A percentile compares a stretch with the other conserved stretches of the same genome.
Evolutionary conservation across 495 filamentous ascomycete genomes (phyloP).

Genomic region (Glonium stellatum): DNA sequence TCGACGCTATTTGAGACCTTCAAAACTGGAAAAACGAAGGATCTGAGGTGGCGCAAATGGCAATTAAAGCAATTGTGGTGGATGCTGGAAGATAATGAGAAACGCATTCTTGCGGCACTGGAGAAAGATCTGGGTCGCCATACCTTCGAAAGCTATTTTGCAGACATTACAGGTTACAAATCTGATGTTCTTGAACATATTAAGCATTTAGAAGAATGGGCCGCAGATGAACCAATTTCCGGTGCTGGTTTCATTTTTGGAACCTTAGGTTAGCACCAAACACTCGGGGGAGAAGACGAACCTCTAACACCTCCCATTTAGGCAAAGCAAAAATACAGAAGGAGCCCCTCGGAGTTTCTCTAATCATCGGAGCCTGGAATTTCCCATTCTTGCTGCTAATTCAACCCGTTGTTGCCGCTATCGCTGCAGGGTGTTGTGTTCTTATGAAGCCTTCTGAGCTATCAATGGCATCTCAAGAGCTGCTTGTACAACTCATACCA

Average conservation of each 20-base stretch:
- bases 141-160: neutral
- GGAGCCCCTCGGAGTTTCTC: slow-evolving; percentile 9
- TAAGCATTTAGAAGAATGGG: slow-evolving; percentile 19
- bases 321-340: slow-evolving; percentile 10
- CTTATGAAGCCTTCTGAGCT: slow-evolving; percentile 21
- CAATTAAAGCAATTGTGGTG: slow-evolving; percentile 9
- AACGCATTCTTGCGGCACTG: slow-evolving; percentile 8
- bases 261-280: too few species aligned
- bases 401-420: neutral
- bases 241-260: slow-evolving; percentile 22
- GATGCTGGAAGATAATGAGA: slow-evolving; percentile 16
- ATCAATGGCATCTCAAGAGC: slow-evolving; percentile 3
- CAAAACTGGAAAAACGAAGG: slow-evolving; percentile 4
- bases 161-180: slow-evolving; percentile 3
- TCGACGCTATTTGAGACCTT: too few species aligned
- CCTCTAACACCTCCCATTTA: too few species aligned
- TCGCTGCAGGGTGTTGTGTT: slow-evolving; percentile 1
- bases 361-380: slow-evolving; percentile 8
- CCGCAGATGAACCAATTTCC: slow-evolving; percentile 17
- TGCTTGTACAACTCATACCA: slow-evolving; percentile 15
- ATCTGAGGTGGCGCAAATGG: slow-evolving; percentile 4
- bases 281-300: too few species aligned
- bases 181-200: slow-evolving; percentile 12
- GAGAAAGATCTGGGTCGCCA: slow-evolving; percentile 10
- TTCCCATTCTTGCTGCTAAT: slow-evolving; percentile 4